Base-by-base conservation (phyloP, 768 basidiomycete genomes). In the Ramaria sp. region DNA sequence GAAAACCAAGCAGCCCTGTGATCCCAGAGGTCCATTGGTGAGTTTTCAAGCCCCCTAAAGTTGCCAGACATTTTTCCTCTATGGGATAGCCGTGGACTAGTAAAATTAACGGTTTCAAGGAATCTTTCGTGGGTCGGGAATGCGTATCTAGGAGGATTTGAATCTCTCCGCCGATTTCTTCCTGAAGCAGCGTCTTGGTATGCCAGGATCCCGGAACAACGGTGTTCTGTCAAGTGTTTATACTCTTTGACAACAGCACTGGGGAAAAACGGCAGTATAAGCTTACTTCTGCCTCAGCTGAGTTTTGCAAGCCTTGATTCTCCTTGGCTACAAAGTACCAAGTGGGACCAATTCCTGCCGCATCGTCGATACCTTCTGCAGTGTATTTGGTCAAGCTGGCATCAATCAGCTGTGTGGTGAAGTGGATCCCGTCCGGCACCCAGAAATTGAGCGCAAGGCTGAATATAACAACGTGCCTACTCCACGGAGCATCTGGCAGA, bases 401-500 rank as follows among this genome's bases (percentile, higher is more conserved):
- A 34, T 44, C 39, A 24, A 54, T 38, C 18, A 54, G 37, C 8
- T 22, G 13, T 18, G 34, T 28, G 8, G 27, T 37, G 18, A 16
- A 3, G 1, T 32, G 27, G 28, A 38, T 30, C 3, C 52, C 52
- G 22, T 54, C 42, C 4, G 52, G 42, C 16, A 16, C 13, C 52
- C 52, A 54, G 22, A 54, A 54, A 24, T 45, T 54, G 15, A 54
- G 30, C 16, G 43, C 52, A 3, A 54, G 41, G 44, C 52, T 54
- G n/a, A 54, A 44, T 5, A 54, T 54, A 24, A 18, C 30, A 16
- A 44, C 18, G 13, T 30, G 16, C 27, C 18, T 28, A 16, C 18
- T 3, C 52, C 52, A 54, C 27, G 24, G 28, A 9, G 30, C 30
- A 34, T 47, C 22, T 16, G 38, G 41, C 16, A 43, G 36, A 15